Percentiles rank a stretch among this genome's conserved stretches.
These are phyloP conservation scores for Pneumocystis canis DNA, from an alignment of 1,139 yeast species.

Conservation along the genomic window DNA sequence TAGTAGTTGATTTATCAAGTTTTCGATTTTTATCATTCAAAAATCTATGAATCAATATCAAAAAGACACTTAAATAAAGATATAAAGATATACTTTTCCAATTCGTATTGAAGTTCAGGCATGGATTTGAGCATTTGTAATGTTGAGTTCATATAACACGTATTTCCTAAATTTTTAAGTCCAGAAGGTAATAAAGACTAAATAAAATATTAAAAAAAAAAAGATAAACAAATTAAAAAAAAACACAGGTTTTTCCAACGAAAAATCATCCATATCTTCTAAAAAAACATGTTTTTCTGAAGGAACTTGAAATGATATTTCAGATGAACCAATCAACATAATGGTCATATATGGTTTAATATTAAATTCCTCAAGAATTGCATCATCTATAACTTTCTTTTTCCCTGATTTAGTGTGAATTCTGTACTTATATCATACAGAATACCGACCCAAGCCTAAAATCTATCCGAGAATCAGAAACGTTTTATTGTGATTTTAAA, in stretches of 20 bases:
- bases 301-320: constrained; percentile 49
- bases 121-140: constrained; percentile 64
- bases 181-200: constrained; percentile 55
- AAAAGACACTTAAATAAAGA: neutral
- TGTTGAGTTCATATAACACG: constrained; percentile 76
- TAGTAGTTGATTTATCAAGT: neutral
- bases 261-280: constrained; percentile 50
- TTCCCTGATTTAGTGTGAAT: constrained; percentile 1
- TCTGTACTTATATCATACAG: constrained; percentile 79
- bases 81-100: constrained; percentile 18
- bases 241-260: constrained; percentile 24
- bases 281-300: constrained; percentile 42
- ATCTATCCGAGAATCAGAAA: neutral
- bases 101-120: constrained; percentile 36
- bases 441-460: constrained; percentile 52
- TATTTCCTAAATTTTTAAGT: constrained; percentile 74
- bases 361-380: constrained; percentile 41
- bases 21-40: neutral
- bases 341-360: constrained; percentile 58
- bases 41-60: neutral
- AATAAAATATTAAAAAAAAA: constrained; percentile 13
- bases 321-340: constrained; percentile 89
- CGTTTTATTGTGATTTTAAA: neutral
- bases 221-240: constrained; percentile 10
- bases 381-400: constrained; percentile 2